A percentile compares a stretch with the other conserved stretches of the same genome.
Conservation (phyloP, 2,329 filamentous ascomycete species). For the Neonectria coccinea region DNA sequence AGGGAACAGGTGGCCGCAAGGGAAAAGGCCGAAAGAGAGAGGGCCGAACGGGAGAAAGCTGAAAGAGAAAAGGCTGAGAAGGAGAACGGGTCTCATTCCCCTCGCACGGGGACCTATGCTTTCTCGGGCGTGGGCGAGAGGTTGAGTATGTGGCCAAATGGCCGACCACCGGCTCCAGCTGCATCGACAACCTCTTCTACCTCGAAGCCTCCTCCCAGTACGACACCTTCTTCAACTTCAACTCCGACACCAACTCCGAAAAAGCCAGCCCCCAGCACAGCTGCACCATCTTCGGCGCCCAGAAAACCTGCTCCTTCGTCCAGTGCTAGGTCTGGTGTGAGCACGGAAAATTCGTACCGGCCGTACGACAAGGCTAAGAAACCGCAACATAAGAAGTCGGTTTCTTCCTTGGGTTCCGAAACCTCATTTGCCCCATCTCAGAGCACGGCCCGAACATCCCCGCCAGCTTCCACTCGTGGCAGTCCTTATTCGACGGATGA, state of each 20-base stretch:
- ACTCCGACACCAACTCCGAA: conserved; percentile 38
- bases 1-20: conserved; percentile 35
- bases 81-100: conserved; percentile 47
- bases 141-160: conserved; percentile 77
- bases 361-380: conserved; percentile 79
- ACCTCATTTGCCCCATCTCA: conserved; percentile 88
- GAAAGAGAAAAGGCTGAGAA: conserved; percentile 45
- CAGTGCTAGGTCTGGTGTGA: conserved; percentile 69
- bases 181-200: conserved; percentile 41
- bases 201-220: conserved; percentile 40
- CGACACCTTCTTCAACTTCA: conserved; percentile 31
- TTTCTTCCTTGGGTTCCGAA: conserved; percentile 78
- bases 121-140: conserved; percentile 75
- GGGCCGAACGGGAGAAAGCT: conserved; percentile 52
- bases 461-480: conserved; percentile 80
- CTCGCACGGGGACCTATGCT: conserved; percentile 67
- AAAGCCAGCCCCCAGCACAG: conserved; percentile 41
- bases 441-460: conserved; percentile 85
- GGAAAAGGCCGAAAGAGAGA: conserved; percentile 51
- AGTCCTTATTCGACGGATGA: conserved; percentile 88
- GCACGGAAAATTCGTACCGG: conserved; percentile 77
- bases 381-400: conserved; percentile 70
- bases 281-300: conserved; percentile 31
- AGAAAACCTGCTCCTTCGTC: conserved; percentile 56
- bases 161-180: conserved; percentile 58